Conservation (phyloP, 2,329 filamentous ascomycete species). For the Penicillium sclerotiorum region DNA sequence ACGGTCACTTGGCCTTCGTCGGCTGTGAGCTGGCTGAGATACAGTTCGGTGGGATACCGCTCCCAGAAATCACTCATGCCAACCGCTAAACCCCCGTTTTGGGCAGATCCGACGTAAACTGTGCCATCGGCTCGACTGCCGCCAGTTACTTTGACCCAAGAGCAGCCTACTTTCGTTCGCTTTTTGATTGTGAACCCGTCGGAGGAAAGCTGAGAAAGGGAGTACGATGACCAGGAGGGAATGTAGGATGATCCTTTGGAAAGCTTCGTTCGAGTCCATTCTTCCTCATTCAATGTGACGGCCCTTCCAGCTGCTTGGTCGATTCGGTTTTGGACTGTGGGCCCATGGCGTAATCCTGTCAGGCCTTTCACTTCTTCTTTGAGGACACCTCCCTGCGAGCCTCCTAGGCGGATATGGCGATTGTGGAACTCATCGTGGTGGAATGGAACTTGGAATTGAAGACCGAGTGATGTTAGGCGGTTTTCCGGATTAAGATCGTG, state of each 20-base stretch:
- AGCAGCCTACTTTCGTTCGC: conserved; percentile 59
- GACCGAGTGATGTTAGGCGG: conserved; percentile 37
- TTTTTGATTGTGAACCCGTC: conserved; percentile 65
- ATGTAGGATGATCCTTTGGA: conserved; percentile 58
- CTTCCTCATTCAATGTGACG: conserved; percentile 46
- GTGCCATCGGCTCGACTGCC: conserved; percentile 60
- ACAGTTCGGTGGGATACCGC: conserved; percentile 61
- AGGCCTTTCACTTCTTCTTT: conserved; percentile 63
- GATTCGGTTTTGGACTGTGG: conserved; percentile 51
- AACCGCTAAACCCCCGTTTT: conserved; percentile 60
- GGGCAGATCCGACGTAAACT: conserved; percentile 62
- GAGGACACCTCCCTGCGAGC: conserved; percentile 58
- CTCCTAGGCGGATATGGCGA: conserved; percentile 61
- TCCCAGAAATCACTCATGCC: conserved; percentile 66
- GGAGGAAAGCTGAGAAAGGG: conserved; percentile 58
- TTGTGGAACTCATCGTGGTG: conserved; percentile 57
- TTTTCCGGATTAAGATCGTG: conserved; percentile 15
- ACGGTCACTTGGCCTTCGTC: conserved; percentile 58
- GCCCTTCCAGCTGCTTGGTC: conserved; percentile 55
- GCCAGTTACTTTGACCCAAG: conserved; percentile 62
- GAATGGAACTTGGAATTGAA: conserved; percentile 60
- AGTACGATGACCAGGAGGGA: conserved; percentile 62
- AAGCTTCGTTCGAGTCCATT: conserved; percentile 48
- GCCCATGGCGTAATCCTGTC: conserved; percentile 61
- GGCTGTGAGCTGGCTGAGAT: conserved; percentile 55